phyloP scores from a whole-genome alignment of 805 yeast genomes.

The Metschnikowia koreensis region DNA sequence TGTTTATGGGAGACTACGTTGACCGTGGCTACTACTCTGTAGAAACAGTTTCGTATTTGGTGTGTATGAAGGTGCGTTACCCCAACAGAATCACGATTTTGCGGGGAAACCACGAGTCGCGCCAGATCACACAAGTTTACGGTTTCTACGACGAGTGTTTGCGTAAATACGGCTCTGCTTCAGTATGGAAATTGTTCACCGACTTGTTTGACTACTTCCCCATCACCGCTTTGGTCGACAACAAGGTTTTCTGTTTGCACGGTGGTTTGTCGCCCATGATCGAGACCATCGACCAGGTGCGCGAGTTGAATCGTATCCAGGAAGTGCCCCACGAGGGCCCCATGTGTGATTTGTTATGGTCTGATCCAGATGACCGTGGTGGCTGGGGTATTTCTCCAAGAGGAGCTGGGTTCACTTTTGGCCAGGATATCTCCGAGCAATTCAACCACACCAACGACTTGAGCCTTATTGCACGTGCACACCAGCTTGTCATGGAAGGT shows the following conservation, averaged over 20 bases:
- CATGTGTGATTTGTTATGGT: slow-evolving; percentile 95
- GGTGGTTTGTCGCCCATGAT: slow-evolving; percentile 96
- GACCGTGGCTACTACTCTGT: slow-evolving; percentile 90
- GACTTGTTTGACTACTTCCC: slow-evolving; percentile 92
- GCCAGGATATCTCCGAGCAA: slow-evolving; percentile 90
- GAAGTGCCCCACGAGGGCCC: slow-evolving; percentile 98
- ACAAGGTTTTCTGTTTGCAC: slow-evolving; percentile 86
- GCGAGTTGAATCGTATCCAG: slow-evolving; percentile 86
- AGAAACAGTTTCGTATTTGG: slow-evolving; percentile 84
- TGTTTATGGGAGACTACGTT: slow-evolving; percentile 68
- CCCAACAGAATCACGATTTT: slow-evolving; percentile 88
- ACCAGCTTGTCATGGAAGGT: slow-evolving; percentile 97
- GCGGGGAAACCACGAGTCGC: slow-evolving; percentile 92
- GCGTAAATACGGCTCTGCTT: slow-evolving; percentile 88
- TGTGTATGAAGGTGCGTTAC: slow-evolving; percentile 88
- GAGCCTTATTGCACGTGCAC: slow-evolving; percentile 87
- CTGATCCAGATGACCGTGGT: slow-evolving; percentile 96
- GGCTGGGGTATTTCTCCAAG: slow-evolving; percentile 98
- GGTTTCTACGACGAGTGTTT: slow-evolving; percentile 95
- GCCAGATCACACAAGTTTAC: slow-evolving; percentile 94
- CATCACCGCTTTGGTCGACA: slow-evolving; percentile 88
- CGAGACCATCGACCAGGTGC: slow-evolving; percentile 87
- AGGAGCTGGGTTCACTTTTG: slow-evolving; percentile 98
- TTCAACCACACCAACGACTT: slow-evolving; percentile 89
- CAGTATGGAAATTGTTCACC: slow-evolving; percentile 90